Conservation (phyloP, 2,329 filamentous ascomycete genomes). For the Clonostachys rhizophaga region DNA sequence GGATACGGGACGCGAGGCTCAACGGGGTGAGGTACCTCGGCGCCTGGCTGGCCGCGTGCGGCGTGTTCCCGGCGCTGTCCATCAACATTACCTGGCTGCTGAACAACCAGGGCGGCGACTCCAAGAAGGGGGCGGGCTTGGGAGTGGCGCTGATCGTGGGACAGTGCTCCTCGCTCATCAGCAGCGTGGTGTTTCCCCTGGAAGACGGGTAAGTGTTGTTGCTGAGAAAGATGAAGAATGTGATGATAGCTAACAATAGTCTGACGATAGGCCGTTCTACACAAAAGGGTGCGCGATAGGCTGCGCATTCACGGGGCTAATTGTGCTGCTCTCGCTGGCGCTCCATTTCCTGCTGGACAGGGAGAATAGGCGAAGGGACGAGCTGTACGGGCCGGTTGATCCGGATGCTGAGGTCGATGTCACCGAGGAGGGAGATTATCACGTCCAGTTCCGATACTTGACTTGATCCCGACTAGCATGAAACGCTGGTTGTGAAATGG, state of each 20-base stretch:
- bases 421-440: slow-evolving; percentile 7
- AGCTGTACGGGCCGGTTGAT: slow-evolving; percentile 5
- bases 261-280: slow-evolving; percentile 7
- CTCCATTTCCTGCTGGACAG: slow-evolving; percentile 5
- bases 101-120: slow-evolving; percentile 20
- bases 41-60: slow-evolving; percentile 25
- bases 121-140: slow-evolving; percentile 17
- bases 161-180: slow-evolving; percentile 19
- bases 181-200: slow-evolving; percentile 14
- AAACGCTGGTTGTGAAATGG: too few relatives aligned
- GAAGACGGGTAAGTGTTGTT: slow-evolving; percentile 11
- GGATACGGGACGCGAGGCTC: slow-evolving; percentile 10
- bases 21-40: slow-evolving; percentile 25
- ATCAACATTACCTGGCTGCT: slow-evolving; percentile 21
- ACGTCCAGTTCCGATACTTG: slow-evolving; percentile 9
- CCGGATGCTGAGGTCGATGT: slow-evolving; percentile 6
- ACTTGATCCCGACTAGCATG: slow-evolving; percentile 4
- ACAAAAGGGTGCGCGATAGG: slow-evolving; percentile 9
- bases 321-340: slow-evolving; percentile 5
- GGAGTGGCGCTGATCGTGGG: slow-evolving; percentile 15
- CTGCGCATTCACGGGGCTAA: slow-evolving; percentile 8
- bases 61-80: slow-evolving; percentile 19
- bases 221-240: neutral
- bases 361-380: slow-evolving; percentile 9
- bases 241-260: too few relatives aligned